These are phyloP conservation scores for Lentinula raphanica DNA, from an alignment of 768 basidiomycete genomes.

Conservation along the genomic window DNA sequence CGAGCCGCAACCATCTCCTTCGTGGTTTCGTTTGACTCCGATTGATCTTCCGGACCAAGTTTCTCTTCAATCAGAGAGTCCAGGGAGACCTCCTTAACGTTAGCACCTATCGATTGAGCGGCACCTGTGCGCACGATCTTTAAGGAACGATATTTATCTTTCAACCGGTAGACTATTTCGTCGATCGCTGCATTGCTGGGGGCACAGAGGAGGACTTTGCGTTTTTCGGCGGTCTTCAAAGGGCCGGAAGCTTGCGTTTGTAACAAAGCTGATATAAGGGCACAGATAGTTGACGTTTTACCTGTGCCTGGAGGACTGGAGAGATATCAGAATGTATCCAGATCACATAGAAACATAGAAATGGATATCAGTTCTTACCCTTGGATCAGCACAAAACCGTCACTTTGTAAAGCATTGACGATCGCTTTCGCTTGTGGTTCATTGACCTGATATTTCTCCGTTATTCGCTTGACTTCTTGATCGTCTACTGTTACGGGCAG, in stretches of 20 bases:
- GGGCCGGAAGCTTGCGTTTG: slow-evolving; percentile 52
- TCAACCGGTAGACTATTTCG: slow-evolving; percentile 86
- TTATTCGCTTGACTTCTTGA: slow-evolving; percentile 55
- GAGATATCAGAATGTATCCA: background rate
- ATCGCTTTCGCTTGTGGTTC: slow-evolving; percentile 94
- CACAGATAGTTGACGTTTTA: slow-evolving; percentile 97
- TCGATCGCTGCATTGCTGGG: slow-evolving; percentile 99
- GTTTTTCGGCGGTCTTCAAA: slow-evolving; percentile 41
- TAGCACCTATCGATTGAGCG: slow-evolving; percentile 66
- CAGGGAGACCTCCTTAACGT: slow-evolving; percentile 80
- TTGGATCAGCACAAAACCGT: slow-evolving; percentile 90
- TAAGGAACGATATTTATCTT: slow-evolving; percentile 57
- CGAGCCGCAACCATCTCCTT: slow-evolving; percentile 57
- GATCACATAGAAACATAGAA: background rate
- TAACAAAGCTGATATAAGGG: slow-evolving; percentile 81
- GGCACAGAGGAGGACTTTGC: slow-evolving; percentile 84
- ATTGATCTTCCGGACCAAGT: slow-evolving; percentile 39
- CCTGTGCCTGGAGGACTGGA: slow-evolving; percentile 93
- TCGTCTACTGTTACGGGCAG: slow-evolving; percentile 37
- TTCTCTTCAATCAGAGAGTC: slow-evolving; percentile 82
- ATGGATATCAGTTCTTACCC: slow-evolving; percentile 51
- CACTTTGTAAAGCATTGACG: slow-evolving; percentile 57
- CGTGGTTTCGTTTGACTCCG: slow-evolving; percentile 44
- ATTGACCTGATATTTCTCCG: slow-evolving; percentile 73
- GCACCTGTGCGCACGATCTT: slow-evolving; percentile 91